A percentile compares a stretch with the other conserved stretches of the same genome.
phyloP scores from a whole-genome alignment of 1,284 basidiomycete species.

The Coniferiporia sulphurascens region DNA sequence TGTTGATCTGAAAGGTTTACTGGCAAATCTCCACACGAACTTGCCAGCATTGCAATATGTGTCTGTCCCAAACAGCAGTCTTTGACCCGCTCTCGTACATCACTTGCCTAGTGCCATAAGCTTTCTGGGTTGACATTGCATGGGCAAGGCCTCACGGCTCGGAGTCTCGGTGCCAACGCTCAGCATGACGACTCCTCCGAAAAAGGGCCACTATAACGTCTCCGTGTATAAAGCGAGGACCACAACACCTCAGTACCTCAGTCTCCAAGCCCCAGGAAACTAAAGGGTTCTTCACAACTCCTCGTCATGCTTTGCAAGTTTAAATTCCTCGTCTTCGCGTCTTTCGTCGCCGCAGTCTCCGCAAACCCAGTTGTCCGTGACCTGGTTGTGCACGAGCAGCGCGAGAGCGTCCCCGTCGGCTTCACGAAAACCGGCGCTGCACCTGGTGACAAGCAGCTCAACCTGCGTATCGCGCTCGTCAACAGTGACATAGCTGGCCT shows the following conservation, averaged over 20 bases:
- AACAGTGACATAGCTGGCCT: slow-evolving; percentile 24
- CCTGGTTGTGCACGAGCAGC: slow-evolving; percentile 24
- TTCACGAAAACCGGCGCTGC: slow-evolving; percentile 23
- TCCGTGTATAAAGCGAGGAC: background rate
- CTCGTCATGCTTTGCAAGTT: slow-evolving; percentile 7
- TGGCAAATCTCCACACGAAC: no score
- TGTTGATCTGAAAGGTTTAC: no score
- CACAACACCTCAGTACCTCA: background rate
- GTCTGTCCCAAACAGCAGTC: no score
- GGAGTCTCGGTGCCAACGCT: no score
- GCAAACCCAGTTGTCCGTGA: slow-evolving; percentile 13
- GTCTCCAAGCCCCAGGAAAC: background rate
- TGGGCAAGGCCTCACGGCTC: no score
- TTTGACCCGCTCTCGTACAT: no score
- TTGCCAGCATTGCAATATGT: no score
- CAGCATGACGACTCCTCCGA: background rate
- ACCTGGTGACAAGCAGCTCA: slow-evolving; percentile 20
- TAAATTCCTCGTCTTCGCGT: slow-evolving; percentile 8
- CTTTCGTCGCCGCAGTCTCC: slow-evolving; percentile 12
- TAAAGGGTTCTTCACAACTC: background rate
- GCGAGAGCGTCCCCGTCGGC: slow-evolving; percentile 21
- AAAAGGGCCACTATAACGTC: background rate
- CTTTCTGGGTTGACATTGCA: no score
- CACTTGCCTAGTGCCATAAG: no score
- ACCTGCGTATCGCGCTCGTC: slow-evolving; percentile 25